phyloP scores from a whole-genome alignment of 306 rosid species.

The Corylus avellana region DNA sequence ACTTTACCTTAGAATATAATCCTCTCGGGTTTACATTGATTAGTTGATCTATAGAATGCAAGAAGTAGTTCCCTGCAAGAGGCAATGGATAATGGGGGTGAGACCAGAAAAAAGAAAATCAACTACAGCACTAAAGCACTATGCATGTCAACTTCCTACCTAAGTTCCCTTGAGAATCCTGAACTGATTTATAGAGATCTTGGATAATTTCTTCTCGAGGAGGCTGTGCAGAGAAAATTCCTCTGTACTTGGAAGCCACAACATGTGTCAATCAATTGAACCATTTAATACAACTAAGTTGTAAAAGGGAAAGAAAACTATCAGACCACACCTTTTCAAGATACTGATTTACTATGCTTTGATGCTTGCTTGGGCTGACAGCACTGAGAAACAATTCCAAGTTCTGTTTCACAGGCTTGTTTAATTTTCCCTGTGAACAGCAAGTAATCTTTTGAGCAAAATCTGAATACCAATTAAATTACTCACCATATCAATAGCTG shows the following conservation, averaged over 20 bases:
- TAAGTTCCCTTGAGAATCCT: constrained; percentile 49
- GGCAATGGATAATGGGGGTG: too few relatives aligned
- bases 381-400: constrained; percentile 87
- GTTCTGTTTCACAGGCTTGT: constrained; percentile 71
- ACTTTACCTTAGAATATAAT: constrained; percentile 78
- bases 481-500: too few relatives aligned
- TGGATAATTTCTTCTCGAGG: constrained; percentile 69
- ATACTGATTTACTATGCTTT: constrained; percentile 42
- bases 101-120: background rate
- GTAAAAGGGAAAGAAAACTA: background rate
- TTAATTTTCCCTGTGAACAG: constrained; percentile 35
- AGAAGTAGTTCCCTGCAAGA: constrained; percentile 57
- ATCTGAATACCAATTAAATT: too few relatives aligned
- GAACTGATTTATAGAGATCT: constrained; percentile 43
- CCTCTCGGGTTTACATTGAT: constrained; percentile 37
- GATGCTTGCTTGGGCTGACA: constrained; percentile 46
- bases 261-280: constrained; percentile 38
- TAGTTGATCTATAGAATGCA: constrained; percentile 43
- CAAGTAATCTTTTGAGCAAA: too few relatives aligned
- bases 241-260: constrained; percentile 74
- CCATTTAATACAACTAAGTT: background rate
- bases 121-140: background rate
- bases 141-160: constrained; percentile 34
- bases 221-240: constrained; percentile 60
- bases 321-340: constrained; percentile 64